Conservation (phyloP, 192 early-diverging fungal species). For the Tieghemiomyces parasiticus region DNA sequence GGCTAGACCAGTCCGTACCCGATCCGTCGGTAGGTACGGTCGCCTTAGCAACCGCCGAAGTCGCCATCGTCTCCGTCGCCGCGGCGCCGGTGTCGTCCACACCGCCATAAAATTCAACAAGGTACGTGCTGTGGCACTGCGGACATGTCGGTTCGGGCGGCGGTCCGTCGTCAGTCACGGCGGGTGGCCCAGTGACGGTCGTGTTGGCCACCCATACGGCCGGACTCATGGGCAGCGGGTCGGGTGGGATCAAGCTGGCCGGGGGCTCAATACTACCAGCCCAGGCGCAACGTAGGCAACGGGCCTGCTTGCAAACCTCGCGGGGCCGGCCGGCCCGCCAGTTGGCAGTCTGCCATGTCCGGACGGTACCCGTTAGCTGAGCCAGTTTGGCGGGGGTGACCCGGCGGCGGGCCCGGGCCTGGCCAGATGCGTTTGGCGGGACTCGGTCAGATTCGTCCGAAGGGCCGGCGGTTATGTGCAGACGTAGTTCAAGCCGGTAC, state of each 20-base stretch:
- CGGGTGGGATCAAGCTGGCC: conserved; percentile 11
- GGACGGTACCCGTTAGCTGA: background rate
- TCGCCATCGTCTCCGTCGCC: background rate
- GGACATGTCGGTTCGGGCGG: conserved; percentile 19
- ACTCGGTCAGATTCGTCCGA: background rate
- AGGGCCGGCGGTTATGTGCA: background rate
- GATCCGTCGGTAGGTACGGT: conserved; percentile 11
- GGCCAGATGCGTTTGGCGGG: background rate
- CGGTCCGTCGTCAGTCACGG: conserved; percentile 5
- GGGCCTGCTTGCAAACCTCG: conserved; percentile 24
- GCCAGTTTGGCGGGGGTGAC: background rate
- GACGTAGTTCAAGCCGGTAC: background rate
- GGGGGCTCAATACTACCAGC: conserved; percentile 19
- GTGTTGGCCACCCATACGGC: background rate
- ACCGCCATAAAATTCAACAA: conserved; percentile 29
- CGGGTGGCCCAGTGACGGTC: background rate
- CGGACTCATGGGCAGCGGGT: background rate
- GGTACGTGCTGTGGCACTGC: conserved; percentile 20
- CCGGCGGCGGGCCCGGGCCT: too few species aligned
- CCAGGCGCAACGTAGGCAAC: conserved; percentile 30
- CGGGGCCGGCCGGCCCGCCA: background rate
- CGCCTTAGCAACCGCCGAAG: conserved; percentile 13
- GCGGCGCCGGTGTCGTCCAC: background rate
- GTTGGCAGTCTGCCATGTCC: background rate
- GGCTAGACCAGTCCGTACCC: background rate